Percentiles rank a stretch among this genome's conserved stretches.
Evolutionary conservation across 345 rosid genomes (phyloP).

Genomic region (Limnanthes douglasii): DNA sequence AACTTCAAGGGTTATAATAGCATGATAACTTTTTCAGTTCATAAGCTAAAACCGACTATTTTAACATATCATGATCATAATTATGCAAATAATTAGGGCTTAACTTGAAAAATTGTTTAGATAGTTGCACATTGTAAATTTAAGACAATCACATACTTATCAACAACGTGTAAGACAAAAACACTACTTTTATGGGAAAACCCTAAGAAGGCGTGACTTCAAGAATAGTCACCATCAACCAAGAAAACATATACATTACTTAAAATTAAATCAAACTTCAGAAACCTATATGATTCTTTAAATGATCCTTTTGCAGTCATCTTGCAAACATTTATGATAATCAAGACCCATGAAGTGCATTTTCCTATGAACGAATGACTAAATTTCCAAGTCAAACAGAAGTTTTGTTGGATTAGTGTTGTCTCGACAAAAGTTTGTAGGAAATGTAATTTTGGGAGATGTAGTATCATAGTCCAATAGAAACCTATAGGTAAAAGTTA

Average conservation of each 20-base stretch:
- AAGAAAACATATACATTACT: constrained; percentile 87
- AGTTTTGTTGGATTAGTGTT: constrained; percentile 62
- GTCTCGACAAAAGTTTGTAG: constrained; percentile 77
- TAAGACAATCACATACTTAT: constrained; percentile 75
- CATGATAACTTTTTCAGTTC: too few relatives aligned
- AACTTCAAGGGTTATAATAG: too few relatives aligned
- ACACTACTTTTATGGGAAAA: constrained; percentile 15
- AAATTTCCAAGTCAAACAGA: constrained; percentile 87
- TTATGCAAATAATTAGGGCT: too few relatives aligned
- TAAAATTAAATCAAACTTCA: constrained; percentile 84
- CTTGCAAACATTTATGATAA: constrained; percentile 31
- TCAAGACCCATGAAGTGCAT: constrained; percentile 2
- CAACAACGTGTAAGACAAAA: constrained; percentile 75
- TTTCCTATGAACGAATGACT: constrained; percentile 79
- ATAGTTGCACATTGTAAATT: constrained; percentile 69
- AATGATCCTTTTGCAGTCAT: constrained; percentile 38
- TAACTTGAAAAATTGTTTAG: constrained; percentile 7
- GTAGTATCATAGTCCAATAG: constrained; percentile 90
- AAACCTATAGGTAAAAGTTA: constrained; percentile 41
- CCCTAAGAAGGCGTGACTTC: constrained; percentile 34
- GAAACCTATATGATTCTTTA: constrained; percentile 50
- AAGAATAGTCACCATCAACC: constrained; percentile 86
- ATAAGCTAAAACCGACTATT: too few relatives aligned
- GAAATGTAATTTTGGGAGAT: constrained; percentile 96
- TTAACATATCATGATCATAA: too few relatives aligned